Percentiles rank a stretch among this genome's conserved stretches.
These are phyloP conservation scores for Aspergillus floridensis DNA, from an alignment of 2,329 filamentous ascomycete genomes.

Conservation along the genomic window DNA sequence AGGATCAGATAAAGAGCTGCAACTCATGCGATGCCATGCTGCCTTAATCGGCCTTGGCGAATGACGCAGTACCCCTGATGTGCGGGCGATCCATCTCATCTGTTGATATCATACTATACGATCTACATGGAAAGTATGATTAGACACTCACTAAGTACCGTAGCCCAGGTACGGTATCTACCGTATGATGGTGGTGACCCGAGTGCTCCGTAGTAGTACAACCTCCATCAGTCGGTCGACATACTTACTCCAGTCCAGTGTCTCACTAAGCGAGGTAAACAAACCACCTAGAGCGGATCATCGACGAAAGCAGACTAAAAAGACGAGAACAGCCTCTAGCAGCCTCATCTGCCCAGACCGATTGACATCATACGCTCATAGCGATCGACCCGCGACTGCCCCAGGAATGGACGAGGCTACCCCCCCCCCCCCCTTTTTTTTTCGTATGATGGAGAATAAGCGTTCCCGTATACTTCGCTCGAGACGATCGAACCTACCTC, in stretches of 20 bases:
- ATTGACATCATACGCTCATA: background rate
- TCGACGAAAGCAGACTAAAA: background rate
- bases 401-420: background rate
- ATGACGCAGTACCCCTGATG: conserved; percentile 2
- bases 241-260: background rate
- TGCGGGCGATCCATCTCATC: background rate
- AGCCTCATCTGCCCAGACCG: background rate
- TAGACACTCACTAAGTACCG: too few species aligned
- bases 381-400: background rate
- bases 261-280: background rate
- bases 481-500: background rate
- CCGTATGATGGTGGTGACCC: background rate
- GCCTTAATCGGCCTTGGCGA: background rate
- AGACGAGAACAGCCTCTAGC: background rate
- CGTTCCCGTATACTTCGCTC: background rate
- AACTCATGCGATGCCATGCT: background rate
- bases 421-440: background rate
- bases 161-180: background rate
- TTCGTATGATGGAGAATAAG: background rate
- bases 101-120: background rate
- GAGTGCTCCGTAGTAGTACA: background rate
- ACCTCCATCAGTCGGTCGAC: background rate
- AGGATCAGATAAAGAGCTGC: background rate
- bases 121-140: background rate
- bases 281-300: background rate